phyloP scores from a whole-genome alignment of 371 early-diverging fungal genomes.

The Mucor circinelloides region DNA sequence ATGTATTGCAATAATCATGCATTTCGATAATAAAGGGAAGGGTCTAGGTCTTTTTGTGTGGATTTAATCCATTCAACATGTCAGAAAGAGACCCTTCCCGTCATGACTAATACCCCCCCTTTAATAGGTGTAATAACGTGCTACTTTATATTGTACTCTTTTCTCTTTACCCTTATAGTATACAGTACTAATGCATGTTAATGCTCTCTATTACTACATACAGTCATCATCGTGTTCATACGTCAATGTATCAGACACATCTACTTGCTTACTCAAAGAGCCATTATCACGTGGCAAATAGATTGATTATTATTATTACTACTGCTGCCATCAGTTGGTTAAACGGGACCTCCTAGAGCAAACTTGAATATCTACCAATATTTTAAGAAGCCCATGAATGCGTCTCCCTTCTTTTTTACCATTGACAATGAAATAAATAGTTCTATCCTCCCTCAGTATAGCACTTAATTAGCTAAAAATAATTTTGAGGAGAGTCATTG shows the following conservation, averaged over 20 bases:
- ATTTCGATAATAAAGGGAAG: background rate
- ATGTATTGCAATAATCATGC: background rate
- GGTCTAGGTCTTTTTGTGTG: background rate
- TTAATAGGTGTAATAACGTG: background rate
- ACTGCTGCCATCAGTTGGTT: background rate
- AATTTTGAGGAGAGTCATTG: background rate
- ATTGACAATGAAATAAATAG: no score
- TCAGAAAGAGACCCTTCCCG: background rate
- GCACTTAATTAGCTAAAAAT: no score
- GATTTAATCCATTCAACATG: background rate
- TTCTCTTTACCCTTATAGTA: background rate
- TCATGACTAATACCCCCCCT: background rate
- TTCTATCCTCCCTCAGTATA: no score
- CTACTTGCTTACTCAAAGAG: background rate
- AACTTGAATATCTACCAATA: background rate
- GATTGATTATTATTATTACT: background rate
- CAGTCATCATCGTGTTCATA: background rate
- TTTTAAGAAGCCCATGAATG: background rate
- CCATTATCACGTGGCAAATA: background rate
- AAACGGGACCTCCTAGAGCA: background rate
- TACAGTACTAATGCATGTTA: background rate
- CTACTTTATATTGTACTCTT: background rate
- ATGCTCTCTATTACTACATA: background rate
- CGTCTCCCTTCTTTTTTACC: no score
- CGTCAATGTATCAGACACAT: background rate